phyloP scores from a whole-genome alignment of 2,329 filamentous ascomycete genomes.

The Colletotrichum sp. region DNA sequence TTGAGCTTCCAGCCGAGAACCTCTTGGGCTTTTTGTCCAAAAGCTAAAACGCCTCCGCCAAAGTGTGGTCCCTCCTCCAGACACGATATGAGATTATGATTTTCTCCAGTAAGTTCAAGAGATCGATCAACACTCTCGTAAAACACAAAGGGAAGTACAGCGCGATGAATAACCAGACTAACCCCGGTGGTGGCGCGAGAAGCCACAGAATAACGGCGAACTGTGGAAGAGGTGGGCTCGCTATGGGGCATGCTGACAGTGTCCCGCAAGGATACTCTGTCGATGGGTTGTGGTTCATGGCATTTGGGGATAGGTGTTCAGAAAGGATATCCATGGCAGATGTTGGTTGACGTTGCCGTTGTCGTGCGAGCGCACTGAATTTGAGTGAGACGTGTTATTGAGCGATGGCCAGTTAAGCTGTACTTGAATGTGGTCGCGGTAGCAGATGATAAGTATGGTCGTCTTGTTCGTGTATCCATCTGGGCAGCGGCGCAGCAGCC shows the following conservation, averaged over 20 bases:
- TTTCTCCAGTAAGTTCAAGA: neutral
- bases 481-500: constrained; percentile 5
- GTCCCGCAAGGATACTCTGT: neutral
- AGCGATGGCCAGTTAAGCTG: rapidly evolving
- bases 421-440: neutral
- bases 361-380: neutral
- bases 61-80: neutral
- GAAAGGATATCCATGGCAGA: neutral
- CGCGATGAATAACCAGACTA: neutral
- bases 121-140: neutral
- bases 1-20: neutral
- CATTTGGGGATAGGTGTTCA: neutral
- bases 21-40: too few relatives aligned
- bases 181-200: neutral
- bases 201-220: neutral
- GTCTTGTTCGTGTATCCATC: neutral
- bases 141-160: neutral
- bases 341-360: neutral
- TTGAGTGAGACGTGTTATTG: neutral
- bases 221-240: neutral
- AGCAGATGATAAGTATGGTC: neutral
- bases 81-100: neutral
- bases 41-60: neutral
- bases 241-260: neutral
- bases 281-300: neutral